Base-by-base conservation (phyloP, 2,329 filamentous ascomycete genomes). In the Colletotrichum higginsianum region DNA sequence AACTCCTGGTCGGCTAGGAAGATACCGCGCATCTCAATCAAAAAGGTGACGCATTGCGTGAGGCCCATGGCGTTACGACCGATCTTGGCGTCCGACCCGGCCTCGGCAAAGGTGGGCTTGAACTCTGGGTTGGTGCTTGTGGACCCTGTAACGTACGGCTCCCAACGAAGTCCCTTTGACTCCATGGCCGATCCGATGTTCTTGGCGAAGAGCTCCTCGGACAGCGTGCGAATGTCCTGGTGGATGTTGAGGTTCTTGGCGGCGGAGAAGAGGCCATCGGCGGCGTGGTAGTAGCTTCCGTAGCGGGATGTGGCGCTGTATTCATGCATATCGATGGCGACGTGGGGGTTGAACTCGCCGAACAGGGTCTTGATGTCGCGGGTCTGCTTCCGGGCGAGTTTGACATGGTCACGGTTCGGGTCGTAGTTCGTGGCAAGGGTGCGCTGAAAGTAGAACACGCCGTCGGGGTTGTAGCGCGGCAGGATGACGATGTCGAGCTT, bases 181-280 rank as follows among this genome's bases (percentile, higher is more conserved):
- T 79, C 77, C 78, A 81, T 79, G 18, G 74, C 78, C 2, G 74
- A 55, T 0, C 74, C 79, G 4, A 81, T 78, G 0, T 75, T 78
- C 46, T 76, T 76, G 0, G 77, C 76, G 60, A 81, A 81, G 0
- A 81, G 21, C 21, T 76, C 67, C 44, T 81, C 79, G 0, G 79
- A 78, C 3, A 81, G 47, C 4, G 75, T 64, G 11, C 79, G 76
- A 8, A 81, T 80, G 16, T 74, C 65, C 3, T 71, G 49, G 61
- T 81, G 73, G 49, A 81, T 80, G 11, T 81, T 81, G 16, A 81
- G 65, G 42, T 81, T 81, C 73, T 81, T 81, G 0, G 78, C 78
- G 0, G 79, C 79, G 0, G 79, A 79, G 69, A 79, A 81, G 1
- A 79, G 74, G 0, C 77, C 78, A 53, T 81, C 79, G 1, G 77